Evolutionary conservation across 352 stramenopile species (phyloP), one percentile per base, ranked within the genome.

Genomic region (Phytophthora niederhauseri): DNA sequence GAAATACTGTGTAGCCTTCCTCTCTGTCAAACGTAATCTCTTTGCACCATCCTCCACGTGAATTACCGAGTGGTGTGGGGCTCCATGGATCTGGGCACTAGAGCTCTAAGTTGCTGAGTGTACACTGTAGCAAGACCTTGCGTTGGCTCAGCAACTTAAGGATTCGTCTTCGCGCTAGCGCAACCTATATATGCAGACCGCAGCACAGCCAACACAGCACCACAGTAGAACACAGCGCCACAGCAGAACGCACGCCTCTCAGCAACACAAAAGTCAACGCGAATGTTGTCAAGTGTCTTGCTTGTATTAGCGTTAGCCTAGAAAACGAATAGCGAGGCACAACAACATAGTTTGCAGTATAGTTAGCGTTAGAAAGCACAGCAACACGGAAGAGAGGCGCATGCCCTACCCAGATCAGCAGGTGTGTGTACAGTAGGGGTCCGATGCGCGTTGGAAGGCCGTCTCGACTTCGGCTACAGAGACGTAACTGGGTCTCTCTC

Each of bases 1-100:
- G 19, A 14, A 62, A 68, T 15, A 61, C 52, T 15, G 38, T 28
- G 26, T 57, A 68, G 1, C 52, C 61, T 36, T 68, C 61, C 1
- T 12, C 43, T 4, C 61, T 14, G 19, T 68, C 28, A 11, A 68
- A 68, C 6, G 14, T 15, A 4, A 59, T n/a, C 2, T 60, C 36
- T 8, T 31, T 66, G 20, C 24, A 14, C 60, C 60, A 66, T 20
- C 36, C 60, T 38, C 60, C 60, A 17, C 60, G 60, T 11, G 28
- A 9, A 2, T 38, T 4, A 2, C 57, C 46, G n/a, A 38, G 41
- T 15, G 41, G 12, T 22, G 41, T 22, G 4, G n/a, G 41, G 41
- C 38, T 48, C 15, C 6, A 48, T 48, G 41, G 3, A 48, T 48
- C 41, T 19, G 41, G 4, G 2, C 28, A 34, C 4, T 34, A 6